These are phyloP conservation scores for Yarrowia porcina DNA, from an alignment of 805 yeast genomes.

Conservation along the genomic window DNA sequence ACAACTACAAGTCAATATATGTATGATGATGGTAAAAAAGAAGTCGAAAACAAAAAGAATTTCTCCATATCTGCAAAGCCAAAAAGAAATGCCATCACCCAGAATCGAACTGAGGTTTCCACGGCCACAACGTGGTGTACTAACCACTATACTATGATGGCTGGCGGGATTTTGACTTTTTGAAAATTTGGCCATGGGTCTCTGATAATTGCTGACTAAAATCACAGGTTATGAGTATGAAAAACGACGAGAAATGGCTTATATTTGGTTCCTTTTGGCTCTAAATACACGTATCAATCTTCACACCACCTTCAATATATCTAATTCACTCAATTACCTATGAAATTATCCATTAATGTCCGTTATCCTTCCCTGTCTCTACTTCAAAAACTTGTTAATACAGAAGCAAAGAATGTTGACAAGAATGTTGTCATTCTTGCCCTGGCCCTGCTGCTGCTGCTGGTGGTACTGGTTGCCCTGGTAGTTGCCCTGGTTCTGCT, in stretches of 20 bases:
- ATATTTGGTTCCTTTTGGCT: no score
- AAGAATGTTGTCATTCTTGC: conserved; percentile 28
- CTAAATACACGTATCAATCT: no score
- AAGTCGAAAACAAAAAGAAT: no score
- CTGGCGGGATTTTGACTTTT: conserved; percentile 21
- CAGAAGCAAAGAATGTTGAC: conserved; percentile 31
- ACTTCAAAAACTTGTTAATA: conserved; percentile 28
- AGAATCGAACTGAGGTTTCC: conserved; percentile 45
- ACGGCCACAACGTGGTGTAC: conserved; percentile 45
- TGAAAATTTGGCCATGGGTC: background rate
- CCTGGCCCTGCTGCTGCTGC: conserved; percentile 28
- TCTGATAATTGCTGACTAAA: background rate
- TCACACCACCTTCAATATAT: no score
- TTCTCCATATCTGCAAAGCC: background rate
- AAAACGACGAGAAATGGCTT: no score
- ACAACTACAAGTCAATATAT: no score
- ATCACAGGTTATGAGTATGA: background rate
- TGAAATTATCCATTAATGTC: background rate
- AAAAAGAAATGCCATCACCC: conserved; percentile 36
- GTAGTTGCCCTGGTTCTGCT: conserved; percentile 26
- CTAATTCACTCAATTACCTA: background rate
- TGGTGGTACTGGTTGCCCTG: conserved; percentile 28
- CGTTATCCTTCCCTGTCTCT: background rate
- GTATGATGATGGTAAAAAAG: no score
- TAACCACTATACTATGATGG: conserved; percentile 45